These are phyloP conservation scores for Backusella tarrabulga DNA, from an alignment of 192 early-diverging fungal genomes.

Conservation along the genomic window DNA sequence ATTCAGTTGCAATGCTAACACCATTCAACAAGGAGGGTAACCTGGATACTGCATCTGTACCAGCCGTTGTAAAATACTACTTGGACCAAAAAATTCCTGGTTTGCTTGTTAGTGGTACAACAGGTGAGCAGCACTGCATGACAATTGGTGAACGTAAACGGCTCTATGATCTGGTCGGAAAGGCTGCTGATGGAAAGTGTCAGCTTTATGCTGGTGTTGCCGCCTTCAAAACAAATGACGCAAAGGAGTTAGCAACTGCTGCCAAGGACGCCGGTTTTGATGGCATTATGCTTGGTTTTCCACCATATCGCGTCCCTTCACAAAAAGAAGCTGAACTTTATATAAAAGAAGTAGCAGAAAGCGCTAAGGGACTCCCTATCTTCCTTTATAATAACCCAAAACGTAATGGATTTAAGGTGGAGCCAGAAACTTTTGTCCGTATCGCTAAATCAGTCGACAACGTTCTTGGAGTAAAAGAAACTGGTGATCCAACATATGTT, in stretches of 20 bases:
- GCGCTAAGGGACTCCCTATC: constrained; percentile 9
- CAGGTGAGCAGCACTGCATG: constrained; percentile 29
- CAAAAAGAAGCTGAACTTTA: constrained; percentile 22
- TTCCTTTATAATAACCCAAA: constrained; percentile 26
- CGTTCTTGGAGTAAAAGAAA: constrained; percentile 20
- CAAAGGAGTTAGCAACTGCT: constrained; percentile 6
- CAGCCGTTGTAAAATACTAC: constrained; percentile 20
- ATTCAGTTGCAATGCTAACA: constrained; percentile 24
- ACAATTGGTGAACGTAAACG: constrained; percentile 21
- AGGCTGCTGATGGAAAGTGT: not conserved
- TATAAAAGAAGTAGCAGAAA: constrained; percentile 5
- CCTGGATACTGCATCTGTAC: constrained; percentile 13
- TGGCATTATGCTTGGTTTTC: constrained; percentile 29
- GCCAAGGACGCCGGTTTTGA: not conserved
- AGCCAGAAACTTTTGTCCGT: constrained; percentile 8
- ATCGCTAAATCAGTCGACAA: not conserved
- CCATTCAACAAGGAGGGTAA: constrained; percentile 15
- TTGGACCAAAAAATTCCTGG: constrained; percentile 8
- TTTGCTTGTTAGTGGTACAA: constrained; percentile 18
- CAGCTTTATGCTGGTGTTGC: constrained; percentile 26
- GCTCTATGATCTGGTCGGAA: not conserved
- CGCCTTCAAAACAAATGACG: constrained; percentile 23
- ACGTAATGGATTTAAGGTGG: constrained; percentile 14
- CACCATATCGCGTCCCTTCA: constrained; percentile 11
- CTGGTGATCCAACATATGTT: constrained; percentile 14